These are phyloP conservation scores for Hygrophila difformis DNA, from an alignment of 257 asterid genomes.

Conservation along the genomic window DNA sequence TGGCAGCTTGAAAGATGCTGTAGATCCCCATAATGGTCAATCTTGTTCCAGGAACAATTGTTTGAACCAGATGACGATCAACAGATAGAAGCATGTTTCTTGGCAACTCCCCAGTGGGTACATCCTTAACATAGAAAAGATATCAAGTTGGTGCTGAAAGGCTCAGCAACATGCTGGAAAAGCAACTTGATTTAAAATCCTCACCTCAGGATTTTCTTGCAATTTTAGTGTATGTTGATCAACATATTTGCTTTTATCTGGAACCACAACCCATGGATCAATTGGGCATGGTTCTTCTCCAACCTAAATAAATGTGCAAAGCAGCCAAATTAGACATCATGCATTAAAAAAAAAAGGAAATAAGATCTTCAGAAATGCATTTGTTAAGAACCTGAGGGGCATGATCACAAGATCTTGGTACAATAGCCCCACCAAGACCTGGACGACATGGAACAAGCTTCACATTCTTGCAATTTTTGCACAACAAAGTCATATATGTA, in stretches of 20 bases:
- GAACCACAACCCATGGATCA: slow-evolving; percentile 91
- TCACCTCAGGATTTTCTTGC: slow-evolving; percentile 97
- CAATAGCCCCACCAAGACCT: slow-evolving; percentile 96
- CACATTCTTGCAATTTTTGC: slow-evolving; percentile 84
- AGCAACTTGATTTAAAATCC: slow-evolving; percentile 7
- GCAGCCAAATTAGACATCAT: background rate
- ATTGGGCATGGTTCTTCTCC: slow-evolving; percentile 88
- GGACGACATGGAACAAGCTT: slow-evolving; percentile 94
- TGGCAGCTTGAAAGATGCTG: slow-evolving; percentile 90
- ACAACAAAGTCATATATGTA: slow-evolving; percentile 79
- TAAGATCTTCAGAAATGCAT: background rate
- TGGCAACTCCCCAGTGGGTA: slow-evolving; percentile 97
- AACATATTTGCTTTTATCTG: slow-evolving; percentile 89
- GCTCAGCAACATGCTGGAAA: background rate
- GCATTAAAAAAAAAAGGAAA: background rate
- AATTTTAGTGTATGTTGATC: slow-evolving; percentile 89
- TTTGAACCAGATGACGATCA: slow-evolving; percentile 97
- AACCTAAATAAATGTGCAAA: slow-evolving; percentile 25
- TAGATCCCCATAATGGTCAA: slow-evolving; percentile 91
- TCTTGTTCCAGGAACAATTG: slow-evolving; percentile 98
- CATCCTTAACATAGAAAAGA: slow-evolving; percentile 48
- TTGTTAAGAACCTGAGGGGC: slow-evolving; percentile 56
- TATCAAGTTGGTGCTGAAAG: background rate
- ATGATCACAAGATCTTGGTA: slow-evolving; percentile 93
- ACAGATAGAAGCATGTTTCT: slow-evolving; percentile 90